Evolutionary conservation across 495 filamentous ascomycete species (phyloP), one percentile per base, ranked within the genome.

Genomic region (Penicillium bialowiezense): DNA sequence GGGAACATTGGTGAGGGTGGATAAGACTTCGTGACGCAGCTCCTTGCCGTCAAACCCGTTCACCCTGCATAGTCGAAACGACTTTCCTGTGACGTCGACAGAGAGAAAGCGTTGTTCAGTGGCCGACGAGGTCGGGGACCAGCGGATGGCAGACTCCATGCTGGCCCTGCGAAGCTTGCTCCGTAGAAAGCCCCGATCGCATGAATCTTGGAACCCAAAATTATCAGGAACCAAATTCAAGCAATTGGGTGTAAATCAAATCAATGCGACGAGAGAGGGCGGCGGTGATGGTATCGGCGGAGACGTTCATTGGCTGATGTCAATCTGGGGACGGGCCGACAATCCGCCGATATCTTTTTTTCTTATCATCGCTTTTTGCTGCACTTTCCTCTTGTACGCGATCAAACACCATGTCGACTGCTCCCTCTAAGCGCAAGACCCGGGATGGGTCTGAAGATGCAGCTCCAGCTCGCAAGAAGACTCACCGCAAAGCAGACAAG

Each of bases 1-100:
- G n/a, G 91, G 91, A 14, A 97, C 80, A 57, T 91, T 89, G 52
- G 82, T 80, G 54, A 90, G 83, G 31, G 86, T 87, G 7, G 84
- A 81, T 2, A 90, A 56, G 39, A 82, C 80, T 48, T 85, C 73
- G 72, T 86, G 89, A 28, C 84, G 75, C 31, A 95, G 73, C 6
- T 64, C 64, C 5, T 74, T 78, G 37, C 74, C 69, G 20, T 81
- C 79, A 54, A 83, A 75, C 2, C 76, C 74, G 3, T 78, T 83
- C 8, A 93, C 81, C 53, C 82, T 80, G 64, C 90, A 93, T 17
- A 95, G 78, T 48, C 86, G 85, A 55, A 97, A 83, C 19, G 85
- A 78, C 52, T 90, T 88, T 31, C 87, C 83, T 36, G 82, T 83
- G 24, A 93, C 75, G 65, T 97, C 95, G 62, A 95, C 85, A 40